Percentiles rank a stretch among this genome's conserved stretches.
Conservation (phyloP, 1,139 yeast species). For the Candida sp. region DNA sequence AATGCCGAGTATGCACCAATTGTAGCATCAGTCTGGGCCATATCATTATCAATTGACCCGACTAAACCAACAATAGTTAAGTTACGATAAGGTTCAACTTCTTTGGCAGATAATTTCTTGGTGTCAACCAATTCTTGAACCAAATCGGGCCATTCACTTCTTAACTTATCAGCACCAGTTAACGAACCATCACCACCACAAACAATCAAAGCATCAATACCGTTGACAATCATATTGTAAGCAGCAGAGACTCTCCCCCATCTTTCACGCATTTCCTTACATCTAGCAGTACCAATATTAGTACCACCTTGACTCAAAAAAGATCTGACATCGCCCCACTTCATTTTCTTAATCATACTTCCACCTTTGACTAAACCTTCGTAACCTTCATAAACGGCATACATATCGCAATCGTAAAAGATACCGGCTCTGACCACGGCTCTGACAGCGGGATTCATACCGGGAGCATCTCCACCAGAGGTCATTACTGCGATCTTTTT, state of each 20-base stretch:
- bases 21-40: constrained; percentile 95
- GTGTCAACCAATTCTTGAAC: constrained; percentile 61
- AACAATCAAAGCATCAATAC: constrained; percentile 94
- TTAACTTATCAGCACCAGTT: constrained; percentile 94
- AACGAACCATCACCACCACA: constrained; percentile 99
- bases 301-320: constrained; percentile 94
- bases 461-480: constrained; percentile 98
- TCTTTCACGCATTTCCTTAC: constrained; percentile 80
- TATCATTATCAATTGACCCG: constrained; percentile 96
- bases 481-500: constrained; percentile 93
- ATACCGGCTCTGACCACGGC: constrained; percentile 93
- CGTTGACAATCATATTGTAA: constrained; percentile 77
- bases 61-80: constrained; percentile 93
- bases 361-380: constrained; percentile 92
- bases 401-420: constrained; percentile 88
- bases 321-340: constrained; percentile 94
- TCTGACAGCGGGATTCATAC: constrained; percentile 95
- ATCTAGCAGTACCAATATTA: constrained; percentile 93
- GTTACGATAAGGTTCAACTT: constrained; percentile 59
- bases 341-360: constrained; percentile 66
- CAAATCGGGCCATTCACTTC: constrained; percentile 92
- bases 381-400: constrained; percentile 92
- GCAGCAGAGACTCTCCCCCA: constrained; percentile 82
- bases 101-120: constrained; percentile 52
- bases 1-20: constrained; percentile 95